Evolutionary conservation across 371 early-diverging fungal genomes (phyloP), one percentile per base, ranked within the genome.

Genomic region (Polyrhizophydium stewartii): DNA sequence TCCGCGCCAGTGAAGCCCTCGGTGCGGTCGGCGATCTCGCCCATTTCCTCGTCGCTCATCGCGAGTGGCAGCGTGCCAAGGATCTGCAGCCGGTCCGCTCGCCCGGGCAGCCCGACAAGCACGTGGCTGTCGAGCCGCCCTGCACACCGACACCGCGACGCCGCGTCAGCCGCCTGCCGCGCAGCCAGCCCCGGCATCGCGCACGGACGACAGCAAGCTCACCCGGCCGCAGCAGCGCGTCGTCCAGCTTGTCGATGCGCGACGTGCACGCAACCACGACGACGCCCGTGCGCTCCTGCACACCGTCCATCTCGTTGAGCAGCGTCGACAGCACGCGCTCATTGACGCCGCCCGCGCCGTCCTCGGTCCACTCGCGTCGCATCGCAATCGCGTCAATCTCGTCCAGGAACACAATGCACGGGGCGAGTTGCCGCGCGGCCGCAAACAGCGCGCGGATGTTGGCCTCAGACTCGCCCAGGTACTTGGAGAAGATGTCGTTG

Each of bases 221-320:
- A 75, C 91, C 90, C 41, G 96, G 96, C 60, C 96, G 71, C 37
- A 93, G 61, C 0, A 96, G 75, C 0, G 96, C 96, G 72, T 90
- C 91, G 70, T 96, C 96, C 51, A 94, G 79, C 35, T 81, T 74
- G 59, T 90, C 76, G 0, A 90, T 92, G 30, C 85, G 72, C 61
- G 81, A 88, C 10, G 95, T 93, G 61, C 92, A 89, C 25, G 89
- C 92, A 35, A 93, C 78, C 0, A 93, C 87, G 50, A 90, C 75
- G 0, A 93, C 89, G 10, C 87, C 89, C 33, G 82, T 73, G 32
- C 85, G 81, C 13, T 80, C 86, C 61, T 86, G 81, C 2, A 97
- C 84, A 22, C 98, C 99, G 72, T 98, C 99, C 96, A 98, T 95
- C 70, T 98, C 98, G 62, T 96, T 96, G 58, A 98, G 70, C 56